A percentile compares a stretch with the other conserved stretches of the same genome.
Evolutionary conservation across 2,329 filamentous ascomycete genomes (phyloP).

Genomic region (Penicillium sp.): DNA sequence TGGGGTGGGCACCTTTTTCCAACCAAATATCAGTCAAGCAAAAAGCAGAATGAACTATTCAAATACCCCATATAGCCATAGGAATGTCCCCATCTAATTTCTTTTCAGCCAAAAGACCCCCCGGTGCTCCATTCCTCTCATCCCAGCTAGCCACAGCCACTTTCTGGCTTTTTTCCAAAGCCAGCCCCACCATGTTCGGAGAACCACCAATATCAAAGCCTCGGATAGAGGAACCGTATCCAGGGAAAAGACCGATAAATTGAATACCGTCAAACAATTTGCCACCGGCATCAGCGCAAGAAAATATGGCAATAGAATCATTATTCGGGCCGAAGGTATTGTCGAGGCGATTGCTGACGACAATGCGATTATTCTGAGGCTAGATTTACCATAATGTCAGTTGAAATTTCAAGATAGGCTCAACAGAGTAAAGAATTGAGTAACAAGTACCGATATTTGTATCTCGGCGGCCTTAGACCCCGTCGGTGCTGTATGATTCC

Average conservation of each 20-base stretch:
- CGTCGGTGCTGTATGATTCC: slow-evolving; percentile 4
- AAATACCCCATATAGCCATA: slow-evolving; percentile 15
- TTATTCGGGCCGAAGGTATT: slow-evolving; percentile 15
- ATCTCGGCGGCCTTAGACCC: slow-evolving; percentile 22
- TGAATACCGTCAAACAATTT: slow-evolving; percentile 2
- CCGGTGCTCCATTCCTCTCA: slow-evolving; percentile 59
- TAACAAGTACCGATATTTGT: slow-evolving; percentile 17
- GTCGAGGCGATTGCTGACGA: slow-evolving; percentile 21
- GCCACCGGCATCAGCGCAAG: slow-evolving; percentile 7
- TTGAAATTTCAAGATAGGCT: too few relatives aligned
- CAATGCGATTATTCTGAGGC: slow-evolving; percentile 21
- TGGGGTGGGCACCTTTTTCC: too few relatives aligned
- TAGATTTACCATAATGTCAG: too few relatives aligned
- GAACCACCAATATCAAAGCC: slow-evolving; percentile 67
- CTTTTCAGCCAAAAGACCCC: slow-evolving; percentile 25
- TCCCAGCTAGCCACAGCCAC: slow-evolving; percentile 65
- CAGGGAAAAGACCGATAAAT: slow-evolving; percentile 61
- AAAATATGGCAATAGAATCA: slow-evolving; percentile 22
- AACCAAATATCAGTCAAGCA: too few relatives aligned
- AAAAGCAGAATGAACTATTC: too few relatives aligned
- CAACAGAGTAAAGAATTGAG: too few relatives aligned
- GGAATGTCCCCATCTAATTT: slow-evolving; percentile 17
- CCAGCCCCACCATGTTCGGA: slow-evolving; percentile 66
- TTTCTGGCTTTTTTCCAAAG: slow-evolving; percentile 60
- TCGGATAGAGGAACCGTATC: slow-evolving; percentile 66